Evolutionary conservation across 257 asterid species (phyloP).

Genomic region (Ajuga chamaepitys): DNA sequence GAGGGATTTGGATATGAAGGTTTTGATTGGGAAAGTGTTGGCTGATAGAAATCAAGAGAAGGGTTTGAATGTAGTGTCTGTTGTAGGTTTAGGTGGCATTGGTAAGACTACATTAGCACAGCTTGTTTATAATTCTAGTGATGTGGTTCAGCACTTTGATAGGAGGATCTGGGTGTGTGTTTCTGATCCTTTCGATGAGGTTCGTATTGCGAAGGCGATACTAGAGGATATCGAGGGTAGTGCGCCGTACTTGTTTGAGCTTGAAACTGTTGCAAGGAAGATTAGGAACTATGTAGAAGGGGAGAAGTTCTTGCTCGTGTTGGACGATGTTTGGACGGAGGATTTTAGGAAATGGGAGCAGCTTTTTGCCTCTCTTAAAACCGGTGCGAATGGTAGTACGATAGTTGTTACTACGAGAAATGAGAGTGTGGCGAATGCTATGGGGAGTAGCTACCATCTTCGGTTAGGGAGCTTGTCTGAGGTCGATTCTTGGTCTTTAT

Average conservation of each 20-base stretch:
- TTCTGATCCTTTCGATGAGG: constrained; percentile 46
- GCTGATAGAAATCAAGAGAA: not conserved
- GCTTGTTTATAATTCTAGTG: constrained; percentile 21
- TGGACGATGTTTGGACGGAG: constrained; percentile 46
- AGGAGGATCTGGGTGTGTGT: constrained; percentile 43
- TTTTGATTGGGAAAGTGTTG: constrained; percentile 13
- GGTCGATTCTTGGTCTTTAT: constrained; percentile 33
- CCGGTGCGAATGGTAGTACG: constrained; percentile 38
- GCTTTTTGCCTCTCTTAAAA: constrained; percentile 26
- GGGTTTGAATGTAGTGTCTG: constrained; percentile 22
- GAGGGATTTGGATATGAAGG: constrained; percentile 23
- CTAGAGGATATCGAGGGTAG: constrained; percentile 33
- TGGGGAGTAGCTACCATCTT: constrained; percentile 32
- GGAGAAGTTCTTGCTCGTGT: constrained; percentile 34
- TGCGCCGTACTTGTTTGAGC: constrained; percentile 30
- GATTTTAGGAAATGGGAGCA: constrained; percentile 44
- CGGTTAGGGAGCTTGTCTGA: constrained; percentile 25
- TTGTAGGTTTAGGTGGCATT: constrained; percentile 41
- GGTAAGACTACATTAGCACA: constrained; percentile 51
- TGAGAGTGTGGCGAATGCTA: constrained; percentile 30
- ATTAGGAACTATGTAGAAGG: constrained; percentile 23
- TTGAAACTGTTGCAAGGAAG: constrained; percentile 19
- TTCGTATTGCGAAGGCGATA: constrained; percentile 39
- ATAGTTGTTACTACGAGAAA: constrained; percentile 38
- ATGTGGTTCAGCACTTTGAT: constrained; percentile 20